Base-by-base conservation (phyloP, 768 basidiomycete species). In the Russula sp. region DNA sequence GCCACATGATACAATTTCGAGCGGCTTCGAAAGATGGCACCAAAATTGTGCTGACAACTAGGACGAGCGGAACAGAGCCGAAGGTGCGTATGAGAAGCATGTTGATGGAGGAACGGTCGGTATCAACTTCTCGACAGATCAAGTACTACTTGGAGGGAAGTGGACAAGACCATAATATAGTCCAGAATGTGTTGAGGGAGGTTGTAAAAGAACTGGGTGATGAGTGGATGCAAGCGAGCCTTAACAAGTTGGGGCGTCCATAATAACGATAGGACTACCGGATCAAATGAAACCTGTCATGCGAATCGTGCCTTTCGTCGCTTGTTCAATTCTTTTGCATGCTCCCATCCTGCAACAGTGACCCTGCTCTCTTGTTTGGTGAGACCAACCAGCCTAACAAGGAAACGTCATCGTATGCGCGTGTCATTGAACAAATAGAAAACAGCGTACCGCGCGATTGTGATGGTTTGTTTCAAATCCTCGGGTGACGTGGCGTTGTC, bases 61-160 rank as follows among this genome's bases (percentile, higher is more conserved):
- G 90, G 57, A 94, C 92, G 34, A 91, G 89, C 66, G 93, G 93
- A 20, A 95, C 93, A 14, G 92, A 94, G 68, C 92, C 92, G 0
- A 94, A 94, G 83, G 90, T 88, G 68, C 46, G 50, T 48, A 39
- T 20, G 5, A 41, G 35, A 20, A 2, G 9, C n/a, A 36, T 42
- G 41, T 39, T 34, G 20, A 14, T 1, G 18, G 32, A 32, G 14
- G 22, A 25, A 41, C 7, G 9, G n/a, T 47, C 20, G 25, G 3
- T 34, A 11, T 20, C 36, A 35, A 56, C 47, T 49, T 50, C 16
- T 48, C 42, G 56, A 39, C 56, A 79, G 88, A 90, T 93, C 74
- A 95, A 95, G 70, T 92, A 88, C 71, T 95, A 95, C 69, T 75
- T 94, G 34, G 93, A 95, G 75, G 93, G 89, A 11, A 81, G 76